These are phyloP conservation scores for Myxozyma neotropica DNA, from an alignment of 805 yeast species.

Conservation along the genomic window DNA sequence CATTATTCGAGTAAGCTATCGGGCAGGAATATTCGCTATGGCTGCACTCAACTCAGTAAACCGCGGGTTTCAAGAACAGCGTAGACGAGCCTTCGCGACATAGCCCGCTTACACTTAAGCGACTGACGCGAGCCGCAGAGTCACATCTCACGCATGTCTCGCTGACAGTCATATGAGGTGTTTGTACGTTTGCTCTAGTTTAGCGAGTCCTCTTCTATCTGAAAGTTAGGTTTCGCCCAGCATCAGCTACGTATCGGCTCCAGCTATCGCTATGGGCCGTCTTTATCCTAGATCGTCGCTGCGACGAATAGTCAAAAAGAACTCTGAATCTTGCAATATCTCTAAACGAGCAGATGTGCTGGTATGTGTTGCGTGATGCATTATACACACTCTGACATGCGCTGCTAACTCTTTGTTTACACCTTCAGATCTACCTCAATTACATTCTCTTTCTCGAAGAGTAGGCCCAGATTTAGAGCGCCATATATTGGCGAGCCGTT, in stretches of 20 bases:
- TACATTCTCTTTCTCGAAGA: constrained; percentile 29
- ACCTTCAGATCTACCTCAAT: constrained; percentile 27
- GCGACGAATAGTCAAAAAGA: constrained; percentile 14
- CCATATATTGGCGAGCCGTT: background rate
- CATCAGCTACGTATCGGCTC: too few species aligned
- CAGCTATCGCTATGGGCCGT: constrained; percentile 18
- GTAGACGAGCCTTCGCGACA: too few species aligned
- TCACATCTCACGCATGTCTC: background rate
- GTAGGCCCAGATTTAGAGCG: constrained; percentile 7
- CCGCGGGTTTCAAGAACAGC: too few species aligned
- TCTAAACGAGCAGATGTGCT: constrained; percentile 23
- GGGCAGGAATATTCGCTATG: too few species aligned
- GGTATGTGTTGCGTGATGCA: constrained; percentile 22
- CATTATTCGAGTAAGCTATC: background rate
- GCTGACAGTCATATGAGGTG: too few species aligned
- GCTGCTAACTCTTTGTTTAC: background rate
- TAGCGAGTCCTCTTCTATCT: background rate
- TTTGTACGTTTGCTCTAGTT: too few species aligned
- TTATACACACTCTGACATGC: background rate
- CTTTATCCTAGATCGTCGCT: constrained; percentile 26
- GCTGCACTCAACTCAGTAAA: too few species aligned
- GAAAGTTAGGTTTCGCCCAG: too few species aligned
- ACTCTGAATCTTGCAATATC: constrained; percentile 6
- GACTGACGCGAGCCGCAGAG: background rate
- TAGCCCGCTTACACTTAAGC: background rate